Base-by-base conservation (phyloP, 2,329 filamentous ascomycete genomes). In the Neobulgaria alba region DNA sequence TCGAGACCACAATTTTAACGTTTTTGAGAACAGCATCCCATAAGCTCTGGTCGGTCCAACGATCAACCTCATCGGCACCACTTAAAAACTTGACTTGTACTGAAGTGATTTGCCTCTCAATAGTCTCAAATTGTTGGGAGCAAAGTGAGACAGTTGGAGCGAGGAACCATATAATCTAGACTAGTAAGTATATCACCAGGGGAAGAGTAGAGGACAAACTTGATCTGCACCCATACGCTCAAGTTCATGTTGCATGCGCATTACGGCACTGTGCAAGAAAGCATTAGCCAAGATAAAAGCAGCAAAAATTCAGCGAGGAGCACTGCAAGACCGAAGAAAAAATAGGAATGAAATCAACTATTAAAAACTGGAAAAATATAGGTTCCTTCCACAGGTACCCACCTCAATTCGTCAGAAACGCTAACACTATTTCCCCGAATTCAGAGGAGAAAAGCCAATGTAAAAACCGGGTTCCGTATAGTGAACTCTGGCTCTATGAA, bases 121-220 rank as follows among this genome's bases (percentile, higher is more conserved):
- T 69, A 15, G 77, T 75, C 2, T 66, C 61, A 50, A 68, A 66
- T 54, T 89, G 85, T 50, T 90, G 85, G 4, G 65, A 54, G 42
- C 79, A 82, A 1, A 90, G 66, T 1, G 73, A 65, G 3, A 85
- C 72, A 0, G 80, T 88, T 0, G 83, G 82, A 0, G 79, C 74
- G 30, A 86, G 63, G 51, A 89, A 86, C 85, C 85, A 90, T 8
- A 85, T 66, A 3, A 77, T 58, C 77, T 49, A 57, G 57, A 21
- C 31, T 23, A 52, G 45, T 17, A 29, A 26, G n/a, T 4, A 23
- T 12, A 26, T 5, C 14, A n/a, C 10, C 14, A 36, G 10, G 15
- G 17, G 5, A 14, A 36, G 10, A 23, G 12, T 12, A 26, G 7
- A 7, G 23, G 7, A 29, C 39, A 20, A 16, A 49, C 52, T 42